Conservation (phyloP, 1,139 yeast genomes). For the Saccharomyces hybrid region DNA sequence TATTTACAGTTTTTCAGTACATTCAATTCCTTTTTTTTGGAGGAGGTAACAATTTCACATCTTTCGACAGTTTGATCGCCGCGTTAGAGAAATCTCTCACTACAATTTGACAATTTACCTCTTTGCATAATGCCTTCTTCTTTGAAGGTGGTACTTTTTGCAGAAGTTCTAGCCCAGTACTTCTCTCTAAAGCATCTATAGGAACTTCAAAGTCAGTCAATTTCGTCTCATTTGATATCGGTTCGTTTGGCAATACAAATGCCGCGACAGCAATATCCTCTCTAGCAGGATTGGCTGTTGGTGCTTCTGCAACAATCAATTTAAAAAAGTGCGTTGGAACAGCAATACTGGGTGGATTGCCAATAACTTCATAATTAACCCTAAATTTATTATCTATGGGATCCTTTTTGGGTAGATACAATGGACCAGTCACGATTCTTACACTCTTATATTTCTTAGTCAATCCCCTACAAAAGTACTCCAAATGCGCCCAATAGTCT, state of each 20-base stretch:
- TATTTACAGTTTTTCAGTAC: neutral
- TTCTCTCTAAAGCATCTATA: constrained; percentile 76
- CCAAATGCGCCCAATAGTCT: constrained; percentile 97
- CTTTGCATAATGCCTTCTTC: constrained; percentile 66
- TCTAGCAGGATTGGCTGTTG: constrained; percentile 32
- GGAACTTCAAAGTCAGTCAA: constrained; percentile 79
- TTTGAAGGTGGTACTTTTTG: constrained; percentile 55
- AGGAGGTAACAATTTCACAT: constrained; percentile 31
- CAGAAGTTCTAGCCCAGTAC: constrained; percentile 77
- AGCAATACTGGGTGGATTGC: constrained; percentile 93
- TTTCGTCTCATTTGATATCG: constrained; percentile 62
- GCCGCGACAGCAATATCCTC: constrained; percentile 74
- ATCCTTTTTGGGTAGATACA: constrained; percentile 72
- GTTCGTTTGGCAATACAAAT: constrained; percentile 83
- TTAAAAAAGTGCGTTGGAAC: constrained; percentile 98
- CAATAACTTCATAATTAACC: constrained; percentile 86
- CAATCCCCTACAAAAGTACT: constrained; percentile 74
- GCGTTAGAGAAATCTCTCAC: constrained; percentile 74
- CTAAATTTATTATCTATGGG: constrained; percentile 70
- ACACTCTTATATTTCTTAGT: constrained; percentile 64
- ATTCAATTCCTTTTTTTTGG: constrained; percentile 33
- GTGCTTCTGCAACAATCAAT: constrained; percentile 73
- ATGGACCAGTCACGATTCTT: constrained; percentile 87
- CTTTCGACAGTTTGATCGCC: constrained; percentile 29
- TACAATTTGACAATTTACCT: constrained; percentile 68